Evolutionary conservation across 2,329 filamentous ascomycete species (phyloP).

Genomic region (Sclerotinia subarctica): DNA sequence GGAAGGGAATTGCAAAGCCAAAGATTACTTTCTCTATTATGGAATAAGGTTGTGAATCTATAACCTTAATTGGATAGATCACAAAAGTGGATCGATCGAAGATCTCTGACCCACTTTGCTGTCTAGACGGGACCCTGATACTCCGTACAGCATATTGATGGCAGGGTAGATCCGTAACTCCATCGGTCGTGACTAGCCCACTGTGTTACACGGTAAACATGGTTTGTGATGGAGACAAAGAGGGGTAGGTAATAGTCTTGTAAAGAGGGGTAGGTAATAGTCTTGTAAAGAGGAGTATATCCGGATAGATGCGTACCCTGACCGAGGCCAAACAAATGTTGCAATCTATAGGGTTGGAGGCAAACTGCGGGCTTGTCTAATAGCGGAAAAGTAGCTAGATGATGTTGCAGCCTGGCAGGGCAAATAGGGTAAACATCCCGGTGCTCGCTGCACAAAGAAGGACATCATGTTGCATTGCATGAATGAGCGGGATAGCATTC

Average conservation of each 20-base stretch:
- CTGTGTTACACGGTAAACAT: background rate
- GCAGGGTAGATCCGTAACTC: too few species aligned
- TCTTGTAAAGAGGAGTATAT: too few species aligned
- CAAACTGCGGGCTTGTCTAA: background rate
- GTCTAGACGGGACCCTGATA: too few species aligned
- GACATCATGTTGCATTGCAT: background rate
- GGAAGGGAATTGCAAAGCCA: background rate
- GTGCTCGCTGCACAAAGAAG: background rate
- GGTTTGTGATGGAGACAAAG: background rate
- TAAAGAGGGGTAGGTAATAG: background rate
- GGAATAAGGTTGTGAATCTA: too few species aligned
- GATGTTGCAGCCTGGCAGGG: background rate
- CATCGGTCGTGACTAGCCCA: background rate
- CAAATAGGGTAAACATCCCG: background rate
- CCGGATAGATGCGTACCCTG: background rate
- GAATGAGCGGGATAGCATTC: too few species aligned
- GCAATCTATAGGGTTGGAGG: background rate
- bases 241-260: background rate
- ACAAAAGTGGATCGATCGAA: too few species aligned
- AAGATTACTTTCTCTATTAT: background rate
- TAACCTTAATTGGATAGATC: too few species aligned
- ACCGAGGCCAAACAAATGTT: background rate
- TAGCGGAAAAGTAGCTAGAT: background rate
- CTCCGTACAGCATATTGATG: too few species aligned
- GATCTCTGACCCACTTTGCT: too few species aligned